Conservation (phyloP, 257 asterid genomes). For the Nicotiana benthamiana region DNA sequence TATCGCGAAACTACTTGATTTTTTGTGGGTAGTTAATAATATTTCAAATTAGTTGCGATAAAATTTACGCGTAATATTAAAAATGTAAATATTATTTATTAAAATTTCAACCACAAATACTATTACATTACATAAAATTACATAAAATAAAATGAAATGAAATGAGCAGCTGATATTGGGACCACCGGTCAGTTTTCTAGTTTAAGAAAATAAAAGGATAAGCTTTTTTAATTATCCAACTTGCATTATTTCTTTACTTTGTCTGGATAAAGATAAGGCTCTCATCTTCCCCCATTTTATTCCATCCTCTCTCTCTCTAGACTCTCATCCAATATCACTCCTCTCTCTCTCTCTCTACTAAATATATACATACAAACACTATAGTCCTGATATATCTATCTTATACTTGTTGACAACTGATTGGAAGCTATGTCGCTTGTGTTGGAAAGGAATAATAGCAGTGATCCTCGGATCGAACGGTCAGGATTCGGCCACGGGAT, state of each 20-base stretch:
- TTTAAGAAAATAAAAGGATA: no score
- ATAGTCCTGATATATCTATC: neutral
- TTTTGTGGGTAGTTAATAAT: no score
- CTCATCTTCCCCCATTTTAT: constrained; percentile 12
- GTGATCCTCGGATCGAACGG: constrained; percentile 29
- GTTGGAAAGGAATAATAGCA: constrained; percentile 33
- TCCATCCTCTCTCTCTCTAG: constrained; percentile 5
- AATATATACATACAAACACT: neutral
- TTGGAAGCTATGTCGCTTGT: constrained; percentile 28
- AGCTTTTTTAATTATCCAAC: constrained; percentile 42
- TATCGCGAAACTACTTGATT: no score
- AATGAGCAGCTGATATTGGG: no score
- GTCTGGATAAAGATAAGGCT: constrained; percentile 62
- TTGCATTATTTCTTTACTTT: constrained; percentile 23
- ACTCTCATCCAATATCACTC: neutral
- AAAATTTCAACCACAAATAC: no score
- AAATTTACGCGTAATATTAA: no score
- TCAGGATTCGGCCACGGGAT: constrained; percentile 25
- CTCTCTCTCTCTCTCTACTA: constrained; percentile 1
- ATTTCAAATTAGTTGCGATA: no score
- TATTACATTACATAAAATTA: no score
- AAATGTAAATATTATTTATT: no score
- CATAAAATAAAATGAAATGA: no score
- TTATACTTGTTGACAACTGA: neutral
- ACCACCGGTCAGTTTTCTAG: no score